These are phyloP conservation scores for Chaetomidium leptoderma DNA, from an alignment of 495 filamentous ascomycete genomes.

Conservation along the genomic window DNA sequence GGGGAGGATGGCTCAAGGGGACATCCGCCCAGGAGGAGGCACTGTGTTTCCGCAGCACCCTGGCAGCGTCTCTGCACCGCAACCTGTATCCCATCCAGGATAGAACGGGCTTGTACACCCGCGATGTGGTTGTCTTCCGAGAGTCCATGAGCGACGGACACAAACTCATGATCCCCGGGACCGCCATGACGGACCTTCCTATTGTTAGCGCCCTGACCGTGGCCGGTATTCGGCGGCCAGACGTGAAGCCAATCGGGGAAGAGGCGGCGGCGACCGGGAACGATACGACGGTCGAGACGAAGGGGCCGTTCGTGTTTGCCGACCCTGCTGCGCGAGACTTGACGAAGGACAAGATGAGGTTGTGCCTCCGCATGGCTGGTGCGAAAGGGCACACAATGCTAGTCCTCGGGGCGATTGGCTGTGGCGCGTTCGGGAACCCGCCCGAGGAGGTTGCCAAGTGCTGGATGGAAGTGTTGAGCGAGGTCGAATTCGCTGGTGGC, in stretches of 20 bases:
- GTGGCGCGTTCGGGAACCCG: conserved; percentile 61
- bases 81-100: conserved; percentile 49
- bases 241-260: conserved; percentile 16
- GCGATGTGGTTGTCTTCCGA: conserved; percentile 54
- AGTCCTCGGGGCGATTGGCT: conserved; percentile 62
- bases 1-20: conserved; percentile 58
- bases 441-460: conserved; percentile 49
- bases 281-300: too few relatives aligned
- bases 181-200: conserved; percentile 35
- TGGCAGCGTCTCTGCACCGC: conserved; percentile 47
- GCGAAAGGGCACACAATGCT: conserved; percentile 49
- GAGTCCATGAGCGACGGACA: conserved; percentile 39
- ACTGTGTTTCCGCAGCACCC: conserved; percentile 60
- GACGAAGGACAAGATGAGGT: conserved; percentile 58
- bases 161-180: conserved; percentile 31
- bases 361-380: conserved; percentile 53
- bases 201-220: conserved; percentile 54
- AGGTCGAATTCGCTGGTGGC: conserved; percentile 56
- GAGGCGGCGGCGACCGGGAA: background rate
- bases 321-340: conserved; percentile 34
- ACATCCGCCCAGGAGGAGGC: conserved; percentile 60
- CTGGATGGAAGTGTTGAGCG: conserved; percentile 54
- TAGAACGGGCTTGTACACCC: conserved; percentile 51
- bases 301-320: conserved; percentile 28
- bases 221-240: conserved; percentile 46